Conservation (phyloP, 495 filamentous ascomycete species). For the Hyaloscypha finlandica region DNA sequence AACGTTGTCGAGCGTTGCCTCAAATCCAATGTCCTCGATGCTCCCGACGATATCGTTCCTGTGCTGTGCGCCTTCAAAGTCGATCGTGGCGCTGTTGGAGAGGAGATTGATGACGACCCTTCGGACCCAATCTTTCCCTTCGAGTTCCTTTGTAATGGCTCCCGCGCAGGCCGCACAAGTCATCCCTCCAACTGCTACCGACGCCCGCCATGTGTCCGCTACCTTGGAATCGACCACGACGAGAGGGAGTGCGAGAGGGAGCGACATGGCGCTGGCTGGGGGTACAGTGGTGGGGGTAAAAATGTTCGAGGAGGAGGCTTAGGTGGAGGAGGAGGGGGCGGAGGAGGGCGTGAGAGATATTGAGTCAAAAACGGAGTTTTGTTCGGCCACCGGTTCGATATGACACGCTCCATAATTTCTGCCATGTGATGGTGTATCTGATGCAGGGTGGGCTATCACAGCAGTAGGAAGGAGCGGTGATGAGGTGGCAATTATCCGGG, state of each 20-base stretch:
- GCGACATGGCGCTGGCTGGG: no score
- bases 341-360: no score
- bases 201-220: slow-evolving; percentile 49
- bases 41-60: slow-evolving; percentile 60
- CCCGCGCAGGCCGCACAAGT: slow-evolving; percentile 77
- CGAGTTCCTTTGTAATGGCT: slow-evolving; percentile 62
- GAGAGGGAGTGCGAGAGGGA: neutral
- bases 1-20: slow-evolving; percentile 61
- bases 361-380: no score
- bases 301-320: no score
- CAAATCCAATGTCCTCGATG: slow-evolving; percentile 83
- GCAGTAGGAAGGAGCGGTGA: no score
- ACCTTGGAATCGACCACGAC: slow-evolving; percentile 25
- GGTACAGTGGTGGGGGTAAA: no score
- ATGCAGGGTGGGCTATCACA: no score
- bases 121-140: slow-evolving; percentile 62
- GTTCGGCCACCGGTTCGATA: no score
- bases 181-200: slow-evolving; percentile 79
- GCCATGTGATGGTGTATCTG: no score
- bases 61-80: slow-evolving; percentile 56
- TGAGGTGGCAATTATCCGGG: no score
- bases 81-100: slow-evolving; percentile 68
- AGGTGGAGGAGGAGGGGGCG: no score
- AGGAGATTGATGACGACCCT: slow-evolving; percentile 70
- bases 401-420: no score